Evolutionary conservation across 108 stramenopile genomes (phyloP).

Genomic region (Schizochytrium sp.): DNA sequence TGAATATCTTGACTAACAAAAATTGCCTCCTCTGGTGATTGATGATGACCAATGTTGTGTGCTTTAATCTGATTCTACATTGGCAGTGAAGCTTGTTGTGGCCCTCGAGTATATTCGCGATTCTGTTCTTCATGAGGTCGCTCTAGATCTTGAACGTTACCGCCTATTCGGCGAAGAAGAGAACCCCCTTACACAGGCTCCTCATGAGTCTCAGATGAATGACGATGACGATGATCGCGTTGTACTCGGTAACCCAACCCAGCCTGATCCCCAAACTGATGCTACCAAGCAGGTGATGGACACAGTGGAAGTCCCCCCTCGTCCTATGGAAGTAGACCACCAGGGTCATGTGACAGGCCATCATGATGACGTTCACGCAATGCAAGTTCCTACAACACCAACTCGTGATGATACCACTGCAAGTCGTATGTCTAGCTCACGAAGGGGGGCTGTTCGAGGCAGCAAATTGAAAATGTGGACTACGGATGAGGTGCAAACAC

Average conservation of each 20-base stretch:
- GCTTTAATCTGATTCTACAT: not conserved
- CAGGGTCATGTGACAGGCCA: not conserved
- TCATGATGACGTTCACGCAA: not conserved
- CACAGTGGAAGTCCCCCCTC: not conserved
- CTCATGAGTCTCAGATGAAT: not conserved
- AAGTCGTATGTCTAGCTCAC: not conserved
- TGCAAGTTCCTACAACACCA: not conserved
- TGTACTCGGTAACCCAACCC: not conserved
- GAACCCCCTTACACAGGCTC: not conserved
- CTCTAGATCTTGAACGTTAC: not conserved
- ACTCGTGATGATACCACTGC: not conserved
- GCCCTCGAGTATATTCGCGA: constrained; percentile 29
- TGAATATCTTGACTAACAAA: not conserved
- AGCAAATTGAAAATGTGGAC: constrained; percentile 32
- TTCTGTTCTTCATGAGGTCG: not conserved
- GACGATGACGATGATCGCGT: not conserved
- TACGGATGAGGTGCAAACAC: not conserved
- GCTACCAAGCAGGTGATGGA: not conserved
- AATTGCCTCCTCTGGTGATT: not conserved
- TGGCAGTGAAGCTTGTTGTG: not conserved
- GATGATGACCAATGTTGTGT: not conserved
- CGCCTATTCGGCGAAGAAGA: constrained; percentile 4
- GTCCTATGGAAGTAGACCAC: not conserved
- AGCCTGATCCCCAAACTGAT: not conserved
- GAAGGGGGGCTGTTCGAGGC: not conserved